phyloP scores from a whole-genome alignment of 139 green algal species.

The Picochlorum sp. region DNA sequence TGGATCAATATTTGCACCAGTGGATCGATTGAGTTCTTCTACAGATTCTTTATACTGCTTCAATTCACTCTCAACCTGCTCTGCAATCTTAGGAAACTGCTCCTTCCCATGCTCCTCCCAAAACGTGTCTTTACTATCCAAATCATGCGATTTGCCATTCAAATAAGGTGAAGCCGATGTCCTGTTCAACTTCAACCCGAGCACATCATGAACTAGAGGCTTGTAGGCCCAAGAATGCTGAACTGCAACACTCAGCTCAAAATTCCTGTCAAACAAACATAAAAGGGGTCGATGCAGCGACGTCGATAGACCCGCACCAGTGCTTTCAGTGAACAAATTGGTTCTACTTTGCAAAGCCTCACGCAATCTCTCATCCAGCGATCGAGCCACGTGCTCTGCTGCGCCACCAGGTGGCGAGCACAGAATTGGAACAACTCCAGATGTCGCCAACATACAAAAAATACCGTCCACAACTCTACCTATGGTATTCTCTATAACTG shows the following conservation, averaged over 20 bases:
- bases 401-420: slow-evolving; percentile 76
- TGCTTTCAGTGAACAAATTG: slow-evolving; percentile 68
- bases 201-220: slow-evolving; percentile 92
- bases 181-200: slow-evolving; percentile 86
- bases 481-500: slow-evolving; percentile 76
- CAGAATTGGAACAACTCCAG: slow-evolving; percentile 91
- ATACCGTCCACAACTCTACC: slow-evolving; percentile 81
- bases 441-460: slow-evolving; percentile 79
- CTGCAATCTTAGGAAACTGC: slow-evolving; percentile 72
- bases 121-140: slow-evolving; percentile 76
- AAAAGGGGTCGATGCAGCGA: slow-evolving; percentile 83
- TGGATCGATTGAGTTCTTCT: slow-evolving; percentile 83
- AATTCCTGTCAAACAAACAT: slow-evolving; percentile 94
- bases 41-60: slow-evolving; percentile 81
- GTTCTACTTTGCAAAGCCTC: slow-evolving; percentile 63
- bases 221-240: slow-evolving; percentile 96
- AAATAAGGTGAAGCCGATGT: slow-evolving; percentile 19
- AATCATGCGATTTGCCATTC: slow-evolving; percentile 63
- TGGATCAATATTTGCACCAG: slow-evolving; percentile 38
- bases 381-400: slow-evolving; percentile 83
- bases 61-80: slow-evolving; percentile 68
- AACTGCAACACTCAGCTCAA: slow-evolving; percentile 80
- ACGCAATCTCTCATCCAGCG: slow-evolving; percentile 67
- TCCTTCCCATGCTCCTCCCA: slow-evolving; percentile 61
- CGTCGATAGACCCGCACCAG: slow-evolving; percentile 38